Percentiles rank a stretch among this genome's conserved stretches.
phyloP scores from a whole-genome alignment of 2,329 filamentous ascomycete species.

The Fusarium sp. region DNA sequence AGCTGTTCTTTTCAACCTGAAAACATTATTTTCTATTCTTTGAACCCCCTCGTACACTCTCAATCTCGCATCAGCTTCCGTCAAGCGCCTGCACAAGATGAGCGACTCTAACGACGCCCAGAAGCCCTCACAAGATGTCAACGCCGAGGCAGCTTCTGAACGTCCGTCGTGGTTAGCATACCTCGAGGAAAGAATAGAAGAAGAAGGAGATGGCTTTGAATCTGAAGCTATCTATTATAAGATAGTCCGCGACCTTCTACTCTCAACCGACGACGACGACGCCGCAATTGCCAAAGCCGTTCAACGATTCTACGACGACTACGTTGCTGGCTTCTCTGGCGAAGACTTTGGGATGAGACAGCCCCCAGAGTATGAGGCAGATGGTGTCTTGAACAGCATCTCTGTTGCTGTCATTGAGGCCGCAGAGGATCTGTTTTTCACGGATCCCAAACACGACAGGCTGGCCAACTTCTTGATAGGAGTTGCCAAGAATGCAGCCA shows the following conservation, averaged over 20 bases:
- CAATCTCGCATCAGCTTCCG: too few species aligned
- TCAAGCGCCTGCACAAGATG: too few species aligned
- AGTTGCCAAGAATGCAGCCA: background rate
- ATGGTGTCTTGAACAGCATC: background rate
- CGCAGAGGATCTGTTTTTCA: background rate
- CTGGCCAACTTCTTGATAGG: constrained; percentile 16
- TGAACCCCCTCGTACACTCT: too few species aligned
- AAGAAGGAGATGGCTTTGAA: background rate
- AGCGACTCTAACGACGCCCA: background rate
- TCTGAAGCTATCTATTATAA: background rate
- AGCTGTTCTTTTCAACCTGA: too few species aligned
- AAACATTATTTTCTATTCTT: too few species aligned
- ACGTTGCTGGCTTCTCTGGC: background rate
- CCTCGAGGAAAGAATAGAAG: background rate
- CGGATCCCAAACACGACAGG: constrained; percentile 6
- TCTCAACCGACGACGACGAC: background rate
- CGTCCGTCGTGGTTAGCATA: background rate
- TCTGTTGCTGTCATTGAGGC: background rate
- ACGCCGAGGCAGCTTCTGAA: background rate
- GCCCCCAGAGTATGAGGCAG: constrained; percentile 10
- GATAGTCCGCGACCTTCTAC: background rate
- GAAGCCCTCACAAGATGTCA: background rate
- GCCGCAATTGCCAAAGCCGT: background rate
- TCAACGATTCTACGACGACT: background rate
- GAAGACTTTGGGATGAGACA: background rate